phyloP scores from a whole-genome alignment of 2,329 filamentous ascomycete genomes.

The Tolypocladium inflatum region DNA sequence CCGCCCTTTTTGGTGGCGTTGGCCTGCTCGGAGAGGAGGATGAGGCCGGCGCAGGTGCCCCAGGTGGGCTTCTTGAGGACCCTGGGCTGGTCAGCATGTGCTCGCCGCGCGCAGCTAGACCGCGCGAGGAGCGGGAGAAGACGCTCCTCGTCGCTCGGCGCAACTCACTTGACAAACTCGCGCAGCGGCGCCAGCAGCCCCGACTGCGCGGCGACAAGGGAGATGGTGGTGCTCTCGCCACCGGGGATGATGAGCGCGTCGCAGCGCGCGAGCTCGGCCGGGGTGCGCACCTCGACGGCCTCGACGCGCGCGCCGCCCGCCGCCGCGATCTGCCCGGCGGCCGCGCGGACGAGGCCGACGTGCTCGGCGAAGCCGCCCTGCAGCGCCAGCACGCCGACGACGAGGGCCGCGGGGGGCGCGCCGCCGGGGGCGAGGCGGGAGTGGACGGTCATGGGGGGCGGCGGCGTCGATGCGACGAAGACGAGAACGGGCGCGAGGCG shows the following conservation, averaged over 20 bases:
- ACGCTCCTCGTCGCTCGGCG: too few species aligned
- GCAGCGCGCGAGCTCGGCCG: constrained; percentile 59
- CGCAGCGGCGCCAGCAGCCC: constrained; percentile 75
- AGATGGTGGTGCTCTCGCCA: constrained; percentile 90
- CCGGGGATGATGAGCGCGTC: constrained; percentile 84
- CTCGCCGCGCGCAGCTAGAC: too few species aligned
- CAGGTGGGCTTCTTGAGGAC: constrained; percentile 72
- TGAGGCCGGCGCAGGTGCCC: constrained; percentile 94
- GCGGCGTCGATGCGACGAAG: constrained; percentile 3
- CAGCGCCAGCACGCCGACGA: constrained; percentile 59
- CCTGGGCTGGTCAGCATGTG: constrained; percentile 34
- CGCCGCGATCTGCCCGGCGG: constrained; percentile 41
- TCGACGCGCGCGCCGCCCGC: constrained; percentile 30
- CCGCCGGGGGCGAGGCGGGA: constrained; percentile 1
- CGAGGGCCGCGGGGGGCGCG: constrained; percentile 19
- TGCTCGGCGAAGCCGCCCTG: constrained; percentile 94
- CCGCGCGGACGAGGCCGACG: constrained; percentile 62
- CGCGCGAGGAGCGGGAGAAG: too few species aligned
- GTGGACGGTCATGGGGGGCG: constrained; percentile 8
- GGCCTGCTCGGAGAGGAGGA: constrained; percentile 78
- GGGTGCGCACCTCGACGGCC: constrained; percentile 74
- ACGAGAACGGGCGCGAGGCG: background rate
- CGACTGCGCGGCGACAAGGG: constrained; percentile 73
- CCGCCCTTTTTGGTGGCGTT: constrained; percentile 85
- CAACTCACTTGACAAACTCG: constrained; percentile 75